A percentile compares a stretch with the other conserved stretches of the same genome.
phyloP scores from a whole-genome alignment of 495 filamentous ascomycete species.

The Achaetomiella virescens region DNA sequence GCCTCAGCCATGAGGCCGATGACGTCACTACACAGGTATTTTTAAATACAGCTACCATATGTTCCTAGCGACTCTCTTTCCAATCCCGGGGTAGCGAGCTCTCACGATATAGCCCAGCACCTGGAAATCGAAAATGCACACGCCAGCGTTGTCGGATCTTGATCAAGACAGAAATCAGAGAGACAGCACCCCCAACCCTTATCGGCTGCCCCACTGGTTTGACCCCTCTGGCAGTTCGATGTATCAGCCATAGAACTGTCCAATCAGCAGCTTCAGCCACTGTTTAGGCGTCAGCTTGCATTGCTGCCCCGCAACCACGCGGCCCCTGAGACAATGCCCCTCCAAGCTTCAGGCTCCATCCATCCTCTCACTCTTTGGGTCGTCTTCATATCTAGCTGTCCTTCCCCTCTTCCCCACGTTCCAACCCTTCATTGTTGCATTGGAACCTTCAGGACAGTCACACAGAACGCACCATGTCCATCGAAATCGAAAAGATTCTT shows the following conservation, averaged over 20 bases:
- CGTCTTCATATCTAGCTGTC: too few species aligned
- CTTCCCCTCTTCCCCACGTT: too few species aligned
- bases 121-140: too few species aligned
- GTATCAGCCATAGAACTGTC: background rate
- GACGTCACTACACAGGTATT: too few species aligned
- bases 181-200: too few species aligned
- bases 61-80: too few species aligned
- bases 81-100: too few species aligned
- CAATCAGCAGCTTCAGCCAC: constrained; percentile 17
- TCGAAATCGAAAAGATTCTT: constrained; percentile 50
- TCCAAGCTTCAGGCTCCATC: background rate
- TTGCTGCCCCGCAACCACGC: constrained; percentile 24
- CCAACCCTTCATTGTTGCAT: background rate
- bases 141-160: too few species aligned
- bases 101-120: too few species aligned
- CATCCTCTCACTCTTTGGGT: background rate
- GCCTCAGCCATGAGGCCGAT: too few species aligned
- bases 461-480: constrained; percentile 34
- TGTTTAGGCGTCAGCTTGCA: constrained; percentile 20
- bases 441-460: background rate
- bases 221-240: background rate
- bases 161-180: too few species aligned
- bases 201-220: background rate
- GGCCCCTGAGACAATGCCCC: constrained; percentile 19
- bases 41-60: too few species aligned